Conservation (phyloP, 2,329 filamentous ascomycete genomes). For the Xylariaceae sp. region DNA sequence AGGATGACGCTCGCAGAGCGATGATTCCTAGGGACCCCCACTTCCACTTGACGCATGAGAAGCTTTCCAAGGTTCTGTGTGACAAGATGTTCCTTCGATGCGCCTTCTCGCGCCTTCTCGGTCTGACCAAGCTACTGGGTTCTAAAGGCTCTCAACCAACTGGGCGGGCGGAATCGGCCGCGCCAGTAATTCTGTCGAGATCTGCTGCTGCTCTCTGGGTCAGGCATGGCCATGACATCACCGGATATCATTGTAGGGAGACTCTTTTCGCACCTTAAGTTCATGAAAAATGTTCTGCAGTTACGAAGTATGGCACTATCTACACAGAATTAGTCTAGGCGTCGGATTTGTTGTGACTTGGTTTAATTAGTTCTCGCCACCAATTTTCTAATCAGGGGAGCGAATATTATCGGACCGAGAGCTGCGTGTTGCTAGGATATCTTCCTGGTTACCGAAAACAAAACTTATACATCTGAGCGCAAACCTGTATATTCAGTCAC, state of each 20-base stretch:
- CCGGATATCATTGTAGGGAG: not conserved
- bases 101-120: not conserved
- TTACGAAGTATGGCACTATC: not conserved
- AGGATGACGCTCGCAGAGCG: slow-evolving; percentile 6
- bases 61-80: not conserved
- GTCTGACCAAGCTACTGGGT: not conserved
- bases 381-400: not conserved
- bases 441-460: too few species aligned
- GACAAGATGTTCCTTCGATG: not conserved
- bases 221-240: slow-evolving; percentile 10
- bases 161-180: not conserved
- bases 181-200: not conserved
- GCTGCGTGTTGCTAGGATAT: too few species aligned
- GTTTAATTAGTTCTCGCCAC: not conserved
- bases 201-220: not conserved
- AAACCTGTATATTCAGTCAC: too few species aligned
- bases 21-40: slow-evolving; percentile 1
- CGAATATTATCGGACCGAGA: too few species aligned
- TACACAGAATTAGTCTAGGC: not conserved
- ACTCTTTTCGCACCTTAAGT: not conserved
- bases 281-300: not conserved
- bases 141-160: not conserved
- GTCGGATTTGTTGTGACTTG: not conserved
- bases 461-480: too few species aligned
- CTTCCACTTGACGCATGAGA: slow-evolving; percentile 1